Base-by-base conservation (phyloP, 2,329 filamentous ascomycete species). In the Aspergillus niger region DNA sequence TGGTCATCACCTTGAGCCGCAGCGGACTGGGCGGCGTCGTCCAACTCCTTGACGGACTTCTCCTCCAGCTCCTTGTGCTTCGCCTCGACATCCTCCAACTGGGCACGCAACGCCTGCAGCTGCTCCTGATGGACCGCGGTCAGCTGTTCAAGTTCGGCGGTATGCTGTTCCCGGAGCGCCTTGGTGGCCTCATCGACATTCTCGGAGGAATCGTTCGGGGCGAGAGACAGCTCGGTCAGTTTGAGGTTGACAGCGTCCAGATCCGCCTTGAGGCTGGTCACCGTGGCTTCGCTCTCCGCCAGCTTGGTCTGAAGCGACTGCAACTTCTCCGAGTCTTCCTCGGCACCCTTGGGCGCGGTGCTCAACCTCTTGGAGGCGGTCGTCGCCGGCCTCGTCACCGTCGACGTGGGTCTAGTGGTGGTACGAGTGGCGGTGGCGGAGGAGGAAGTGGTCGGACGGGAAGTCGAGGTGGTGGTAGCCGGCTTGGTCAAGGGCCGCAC, bases 1-100 rank as follows among this genome's bases (percentile, higher is more conserved):
- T 76, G 70, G 28, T 72, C 68, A 58, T 79, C 74, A 5, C 75
- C 75, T 36, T 76, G 66, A 20, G 73, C 70, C 3, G 69, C 62
- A 2, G 77, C 77, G 2, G 70, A 65, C 55, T 76, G 67, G 53
- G 74, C 74, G 22, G 75, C 76, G 43, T 75, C 73, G 43, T 79
- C 77, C 8, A 79, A 59, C 10, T 79, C 74, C 57, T 74, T 72
- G 8, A 71, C 57, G 6, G 74, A 74, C 55, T 71, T 74, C 38
- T 75, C 72, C 57, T 76, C 74, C 26, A 77, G 57, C 20, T 77
- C 73, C 55, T 76, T 74, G 17, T 70, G 71, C 57, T 74, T 72
- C 6, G 64, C 51, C 51, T 79, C 76, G 0, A 70, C 70, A 54
- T 79, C 76, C 17, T 73, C 69, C 11, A 78, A 64, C 36, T 74